phyloP scores from a whole-genome alignment of 768 basidiomycete species.

The Auricularia sp. region DNA sequence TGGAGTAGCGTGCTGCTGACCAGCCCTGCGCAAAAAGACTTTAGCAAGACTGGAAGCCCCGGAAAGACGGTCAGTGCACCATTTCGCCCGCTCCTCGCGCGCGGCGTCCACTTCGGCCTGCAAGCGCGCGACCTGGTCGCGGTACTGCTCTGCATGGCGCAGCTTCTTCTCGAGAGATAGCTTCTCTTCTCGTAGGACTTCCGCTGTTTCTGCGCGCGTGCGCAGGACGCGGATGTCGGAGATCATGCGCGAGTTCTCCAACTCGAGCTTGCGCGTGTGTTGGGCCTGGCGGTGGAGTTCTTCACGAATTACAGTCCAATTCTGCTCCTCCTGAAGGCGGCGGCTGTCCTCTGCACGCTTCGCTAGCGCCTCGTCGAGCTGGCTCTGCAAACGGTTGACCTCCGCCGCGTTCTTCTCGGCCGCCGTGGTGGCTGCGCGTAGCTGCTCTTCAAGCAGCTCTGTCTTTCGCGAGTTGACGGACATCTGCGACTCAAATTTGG shows the following conservation, averaged over 20 bases:
- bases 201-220: slow-evolving; percentile 49
- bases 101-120: slow-evolving; percentile 60
- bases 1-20: slow-evolving; percentile 23
- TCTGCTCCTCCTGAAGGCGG: slow-evolving; percentile 33
- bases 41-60: not conserved
- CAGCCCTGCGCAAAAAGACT: slow-evolving; percentile 25
- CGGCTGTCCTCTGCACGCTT: slow-evolving; percentile 7
- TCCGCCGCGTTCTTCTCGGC: not conserved
- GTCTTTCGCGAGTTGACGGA: slow-evolving; percentile 4
- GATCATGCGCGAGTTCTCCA: slow-evolving; percentile 43
- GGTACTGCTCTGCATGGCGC: slow-evolving; percentile 39
- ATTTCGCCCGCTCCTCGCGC: slow-evolving; percentile 45
- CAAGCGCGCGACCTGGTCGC: slow-evolving; percentile 43
- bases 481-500: not conserved
- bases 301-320: slow-evolving; percentile 53
- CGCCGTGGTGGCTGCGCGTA: not conserved
- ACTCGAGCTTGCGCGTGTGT: slow-evolving; percentile 52
- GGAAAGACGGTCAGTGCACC: slow-evolving; percentile 24
- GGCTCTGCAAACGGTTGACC: not conserved
- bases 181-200: slow-evolving; percentile 70
- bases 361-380: slow-evolving; percentile 7
- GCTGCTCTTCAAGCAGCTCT: not conserved
- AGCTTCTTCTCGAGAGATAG: slow-evolving; percentile 48
- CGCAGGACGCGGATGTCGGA: slow-evolving; percentile 45
- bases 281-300: slow-evolving; percentile 58